Base-by-base conservation (phyloP, 768 basidiomycete species). In the Dioszegia hungarica region DNA sequence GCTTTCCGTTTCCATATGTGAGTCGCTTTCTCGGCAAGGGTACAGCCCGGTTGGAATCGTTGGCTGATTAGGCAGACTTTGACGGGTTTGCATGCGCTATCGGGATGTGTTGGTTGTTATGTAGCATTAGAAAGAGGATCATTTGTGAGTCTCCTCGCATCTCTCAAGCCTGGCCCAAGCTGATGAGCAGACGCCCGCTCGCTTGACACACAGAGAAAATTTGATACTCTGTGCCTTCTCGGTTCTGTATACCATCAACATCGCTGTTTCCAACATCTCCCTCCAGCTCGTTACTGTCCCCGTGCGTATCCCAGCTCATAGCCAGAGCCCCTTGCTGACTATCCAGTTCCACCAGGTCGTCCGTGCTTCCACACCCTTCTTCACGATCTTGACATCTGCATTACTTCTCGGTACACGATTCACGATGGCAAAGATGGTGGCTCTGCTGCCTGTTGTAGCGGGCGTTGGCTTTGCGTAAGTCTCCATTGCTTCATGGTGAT, bases 291-390 rank as follows among this genome's bases (percentile, higher is more conserved):
- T 97, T 34, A 92, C 92, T 5, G 83, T 94, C 17, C 90, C 92
- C 5, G 89, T 91, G 59, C 66, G 88, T 83, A 4, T 27, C 6
- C 27, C 17, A 17, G 20, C 36, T 10, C 10, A 0, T n/a, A n/a
- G n/a, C n/a, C n/a, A n/a, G n/a, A n/a, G n/a, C n/a, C n/a, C n/a
- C n/a, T n/a, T n/a, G n/a, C n/a, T n/a, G n/a, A n/a, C n/a, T n/a
- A n/a, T n/a, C n/a, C 60, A 95, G 91, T 95, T 99, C 71, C 95
- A 98, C 75, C 94, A 98, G 80, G 90, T 98, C 54, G 86, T 98
- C 34, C 87, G 95, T 27, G 89, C 92, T 4, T 83, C 88, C 19
- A 88, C 94, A 0, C 94, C 95, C 0, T 81, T 98, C 48, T 97
- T 98, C 79, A 93, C 89, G 22, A 86, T 95, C 64, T 49, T 85